These are phyloP conservation scores for Pterocarpus macrocarpus DNA, from an alignment of 306 rosid species.

Conservation along the genomic window DNA sequence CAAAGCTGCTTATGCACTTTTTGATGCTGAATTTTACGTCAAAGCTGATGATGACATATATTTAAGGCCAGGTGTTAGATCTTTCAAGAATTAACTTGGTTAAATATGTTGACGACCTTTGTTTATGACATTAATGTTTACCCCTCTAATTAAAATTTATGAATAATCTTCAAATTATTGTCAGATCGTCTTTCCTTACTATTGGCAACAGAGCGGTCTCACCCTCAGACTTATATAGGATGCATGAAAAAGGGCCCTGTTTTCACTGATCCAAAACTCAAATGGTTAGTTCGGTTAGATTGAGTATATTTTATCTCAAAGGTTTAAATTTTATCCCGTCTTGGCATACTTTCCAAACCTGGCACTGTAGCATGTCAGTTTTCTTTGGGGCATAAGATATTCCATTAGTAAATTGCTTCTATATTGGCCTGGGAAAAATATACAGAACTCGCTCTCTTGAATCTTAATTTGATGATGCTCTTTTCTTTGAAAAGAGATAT, in stretches of 20 bases:
- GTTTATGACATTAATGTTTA: constrained; percentile 29
- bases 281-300: constrained; percentile 72
- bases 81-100: constrained; percentile 19
- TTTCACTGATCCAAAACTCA: constrained; percentile 92
- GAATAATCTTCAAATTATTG: constrained; percentile 45
- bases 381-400: background rate
- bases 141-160: constrained; percentile 19
- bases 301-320: constrained; percentile 25
- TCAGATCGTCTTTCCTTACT: constrained; percentile 93
- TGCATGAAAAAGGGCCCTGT: constrained; percentile 99
- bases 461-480: background rate
- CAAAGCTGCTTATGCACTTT: constrained; percentile 95
- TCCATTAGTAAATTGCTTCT: constrained; percentile 28
- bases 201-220: constrained; percentile 81
- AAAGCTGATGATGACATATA: constrained; percentile 98
- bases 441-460: constrained; percentile 3
- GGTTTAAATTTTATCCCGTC: background rate
- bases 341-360: constrained; percentile 19
- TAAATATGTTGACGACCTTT: constrained; percentile 28
- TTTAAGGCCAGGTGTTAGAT: constrained; percentile 85
- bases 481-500: constrained; percentile 17
- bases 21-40: constrained; percentile 85
- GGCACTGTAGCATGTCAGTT: background rate
- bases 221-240: constrained; percentile 92
- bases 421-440: background rate